Evolutionary conservation across 139 green algal species (phyloP).

Genomic region (Closterium sp.): DNA sequence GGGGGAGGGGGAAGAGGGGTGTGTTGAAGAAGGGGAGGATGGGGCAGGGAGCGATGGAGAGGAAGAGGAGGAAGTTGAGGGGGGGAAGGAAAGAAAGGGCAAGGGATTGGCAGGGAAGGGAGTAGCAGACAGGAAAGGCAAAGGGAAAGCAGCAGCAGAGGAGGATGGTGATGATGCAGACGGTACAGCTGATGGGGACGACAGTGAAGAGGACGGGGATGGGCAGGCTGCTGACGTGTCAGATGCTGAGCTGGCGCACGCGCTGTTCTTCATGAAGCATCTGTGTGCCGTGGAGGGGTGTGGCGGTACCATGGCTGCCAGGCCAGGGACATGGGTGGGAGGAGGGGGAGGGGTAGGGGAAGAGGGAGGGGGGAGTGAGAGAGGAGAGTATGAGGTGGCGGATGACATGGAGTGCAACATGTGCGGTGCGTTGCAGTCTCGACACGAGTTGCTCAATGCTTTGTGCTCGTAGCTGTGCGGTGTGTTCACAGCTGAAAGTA

Average conservation of each 20-base stretch:
- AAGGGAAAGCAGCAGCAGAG: neutral
- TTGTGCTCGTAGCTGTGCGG: neutral
- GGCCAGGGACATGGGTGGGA: conserved; percentile 2
- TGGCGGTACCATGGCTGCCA: conserved; percentile 25
- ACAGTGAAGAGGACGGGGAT: neutral
- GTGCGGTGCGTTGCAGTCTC: conserved; percentile 14
- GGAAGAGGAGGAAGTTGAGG: neutral
- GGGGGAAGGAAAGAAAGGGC: neutral
- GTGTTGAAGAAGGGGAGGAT: neutral
- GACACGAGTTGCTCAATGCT: neutral
- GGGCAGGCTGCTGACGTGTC: neutral
- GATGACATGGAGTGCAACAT: conserved; percentile 41
- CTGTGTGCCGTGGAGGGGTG: conserved; percentile 20
- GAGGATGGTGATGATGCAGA: neutral
- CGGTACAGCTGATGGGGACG: neutral
- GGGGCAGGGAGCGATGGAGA: neutral
- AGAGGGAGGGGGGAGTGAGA: neutral
- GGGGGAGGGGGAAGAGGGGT: neutral
- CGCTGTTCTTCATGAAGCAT: conserved; percentile 37
- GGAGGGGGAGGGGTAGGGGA: neutral
- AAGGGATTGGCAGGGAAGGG: neutral
- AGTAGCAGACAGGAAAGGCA: neutral
- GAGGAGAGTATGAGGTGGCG: neutral
- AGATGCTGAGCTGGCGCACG: conserved; percentile 12
- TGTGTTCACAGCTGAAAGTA: no score